Conservation (phyloP, 306 rosid species). For the Citrullus colocynthis region DNA sequence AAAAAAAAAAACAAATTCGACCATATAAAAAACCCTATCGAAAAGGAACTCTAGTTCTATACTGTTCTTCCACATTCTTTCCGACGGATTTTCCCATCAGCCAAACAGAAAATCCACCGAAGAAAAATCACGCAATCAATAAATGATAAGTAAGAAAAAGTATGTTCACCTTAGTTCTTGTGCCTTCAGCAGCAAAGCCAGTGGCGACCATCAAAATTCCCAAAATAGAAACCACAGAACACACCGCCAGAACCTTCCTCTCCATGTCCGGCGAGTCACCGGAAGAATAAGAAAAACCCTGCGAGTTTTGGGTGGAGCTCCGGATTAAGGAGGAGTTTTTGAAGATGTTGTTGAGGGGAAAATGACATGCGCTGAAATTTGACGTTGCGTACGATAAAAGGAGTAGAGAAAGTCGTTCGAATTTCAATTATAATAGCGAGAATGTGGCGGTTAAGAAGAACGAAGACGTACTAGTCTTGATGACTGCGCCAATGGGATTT, state of each 20-base stretch:
- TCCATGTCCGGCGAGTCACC: not conserved
- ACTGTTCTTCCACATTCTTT: not conserved
- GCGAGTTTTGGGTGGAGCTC: not conserved
- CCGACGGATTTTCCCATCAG: not conserved
- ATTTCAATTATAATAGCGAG: not conserved
- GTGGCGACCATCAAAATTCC: not conserved
- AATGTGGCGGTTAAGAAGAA: not conserved
- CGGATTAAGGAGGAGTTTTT: not conserved
- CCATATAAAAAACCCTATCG: not conserved
- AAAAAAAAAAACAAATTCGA: not conserved
- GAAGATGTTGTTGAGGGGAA: not conserved
- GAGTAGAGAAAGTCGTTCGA: not conserved
- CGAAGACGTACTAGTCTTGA: not conserved
- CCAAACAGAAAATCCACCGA: not conserved
- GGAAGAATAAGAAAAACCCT: not conserved
- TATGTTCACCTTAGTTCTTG: slow-evolving; percentile 1
- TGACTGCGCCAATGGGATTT: not conserved
- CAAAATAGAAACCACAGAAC: not conserved
- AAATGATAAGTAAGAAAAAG: not conserved
- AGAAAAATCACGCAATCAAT: not conserved
- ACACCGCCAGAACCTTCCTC: slow-evolving; percentile 3
- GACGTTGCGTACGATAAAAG: not conserved
- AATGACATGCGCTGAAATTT: not conserved
- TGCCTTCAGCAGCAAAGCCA: slow-evolving; percentile 12
- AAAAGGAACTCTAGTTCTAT: not conserved